Percentiles rank a stretch among this genome's conserved stretches.
These are phyloP conservation scores for Ramaria rubella DNA, from an alignment of 768 basidiomycete genomes.

Conservation along the genomic window DNA sequence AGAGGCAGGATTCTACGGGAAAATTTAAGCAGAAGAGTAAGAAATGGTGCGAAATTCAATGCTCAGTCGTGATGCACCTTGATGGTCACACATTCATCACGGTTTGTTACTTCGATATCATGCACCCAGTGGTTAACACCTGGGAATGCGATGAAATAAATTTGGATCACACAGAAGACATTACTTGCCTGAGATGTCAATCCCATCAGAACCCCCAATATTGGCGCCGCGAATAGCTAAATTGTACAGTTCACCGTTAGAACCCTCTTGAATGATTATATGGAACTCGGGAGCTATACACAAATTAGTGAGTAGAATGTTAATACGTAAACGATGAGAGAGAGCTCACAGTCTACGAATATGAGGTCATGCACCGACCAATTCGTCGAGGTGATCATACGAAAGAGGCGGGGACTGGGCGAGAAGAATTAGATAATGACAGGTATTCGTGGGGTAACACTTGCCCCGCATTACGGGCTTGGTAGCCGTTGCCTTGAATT, in stretches of 20 bases:
- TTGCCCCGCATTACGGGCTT: constrained; percentile 25
- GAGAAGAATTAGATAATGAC: neutral
- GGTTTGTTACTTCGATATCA: constrained; percentile 27
- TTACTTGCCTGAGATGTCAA: constrained; percentile 21
- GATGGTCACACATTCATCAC: constrained; percentile 29
- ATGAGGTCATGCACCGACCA: constrained; percentile 28
- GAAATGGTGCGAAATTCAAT: too few relatives aligned
- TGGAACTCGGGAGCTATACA: constrained; percentile 25
- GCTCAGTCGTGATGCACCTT: constrained; percentile 12
- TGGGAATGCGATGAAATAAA: neutral
- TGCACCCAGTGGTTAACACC: constrained; percentile 28
- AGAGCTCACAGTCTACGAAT: constrained; percentile 22
- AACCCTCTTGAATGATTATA: constrained; percentile 21
- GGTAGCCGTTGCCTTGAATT: constrained; percentile 26
- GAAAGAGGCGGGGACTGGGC: constrained; percentile 21
- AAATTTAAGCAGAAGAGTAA: neutral
- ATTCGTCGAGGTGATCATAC: constrained; percentile 22
- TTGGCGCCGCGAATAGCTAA: constrained; percentile 24
- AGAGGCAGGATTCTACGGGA: constrained; percentile 15
- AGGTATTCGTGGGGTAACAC: neutral
- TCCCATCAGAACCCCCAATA: constrained; percentile 26
- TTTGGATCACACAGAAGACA: neutral
- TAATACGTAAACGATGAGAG: neutral
- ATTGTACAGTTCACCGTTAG: constrained; percentile 28
- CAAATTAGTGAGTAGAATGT: neutral